A percentile compares a stretch with the other conserved stretches of the same genome.
These are phyloP conservation scores for Xylaria flabelliformis DNA, from an alignment of 495 filamentous ascomycete species.

Conservation along the genomic window DNA sequence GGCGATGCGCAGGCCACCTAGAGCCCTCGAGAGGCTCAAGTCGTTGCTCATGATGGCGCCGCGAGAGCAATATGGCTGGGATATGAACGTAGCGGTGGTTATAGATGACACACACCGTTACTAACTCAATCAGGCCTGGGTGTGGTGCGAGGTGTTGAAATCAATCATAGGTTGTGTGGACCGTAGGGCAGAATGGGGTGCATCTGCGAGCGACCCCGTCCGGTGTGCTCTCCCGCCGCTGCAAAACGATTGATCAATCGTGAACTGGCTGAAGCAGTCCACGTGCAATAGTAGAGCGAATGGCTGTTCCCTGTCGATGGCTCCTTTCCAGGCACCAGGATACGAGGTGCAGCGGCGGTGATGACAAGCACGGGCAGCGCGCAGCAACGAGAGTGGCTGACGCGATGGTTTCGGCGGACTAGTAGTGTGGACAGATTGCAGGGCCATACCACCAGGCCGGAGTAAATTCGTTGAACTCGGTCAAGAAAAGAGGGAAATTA, in stretches of 20 bases:
- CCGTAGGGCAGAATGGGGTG: conserved; percentile 15
- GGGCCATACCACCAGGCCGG: conserved; percentile 25
- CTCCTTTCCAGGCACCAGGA: conserved; percentile 24
- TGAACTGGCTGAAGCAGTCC: background rate
- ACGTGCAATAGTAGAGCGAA: conserved; percentile 4
- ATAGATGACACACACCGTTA: background rate
- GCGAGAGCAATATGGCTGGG: background rate
- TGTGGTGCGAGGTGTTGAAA: conserved; percentile 10
- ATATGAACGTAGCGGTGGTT: background rate
- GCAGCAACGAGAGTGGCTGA: conserved; percentile 18
- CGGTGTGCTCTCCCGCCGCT: conserved; percentile 17
- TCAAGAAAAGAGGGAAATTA: background rate
- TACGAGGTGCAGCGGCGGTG: conserved; percentile 19
- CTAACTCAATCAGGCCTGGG: conserved; percentile 4
- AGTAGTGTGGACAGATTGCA: conserved; percentile 6
- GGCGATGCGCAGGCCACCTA: conserved; percentile 95
- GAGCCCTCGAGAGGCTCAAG: conserved; percentile 86
- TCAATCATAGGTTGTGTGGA: conserved; percentile 13
- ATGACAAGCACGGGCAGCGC: conserved; percentile 3
- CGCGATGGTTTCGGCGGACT: conserved; percentile 19
- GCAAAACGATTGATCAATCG: conserved; percentile 21
- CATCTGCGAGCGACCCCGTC: conserved; percentile 15
- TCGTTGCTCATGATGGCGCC: conserved; percentile 79
- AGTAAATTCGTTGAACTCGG: conserved; percentile 2
- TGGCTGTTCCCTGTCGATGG: background rate